phyloP scores from a whole-genome alignment of 192 early-diverging fungal genomes.

The Mortierella antarctica region DNA sequence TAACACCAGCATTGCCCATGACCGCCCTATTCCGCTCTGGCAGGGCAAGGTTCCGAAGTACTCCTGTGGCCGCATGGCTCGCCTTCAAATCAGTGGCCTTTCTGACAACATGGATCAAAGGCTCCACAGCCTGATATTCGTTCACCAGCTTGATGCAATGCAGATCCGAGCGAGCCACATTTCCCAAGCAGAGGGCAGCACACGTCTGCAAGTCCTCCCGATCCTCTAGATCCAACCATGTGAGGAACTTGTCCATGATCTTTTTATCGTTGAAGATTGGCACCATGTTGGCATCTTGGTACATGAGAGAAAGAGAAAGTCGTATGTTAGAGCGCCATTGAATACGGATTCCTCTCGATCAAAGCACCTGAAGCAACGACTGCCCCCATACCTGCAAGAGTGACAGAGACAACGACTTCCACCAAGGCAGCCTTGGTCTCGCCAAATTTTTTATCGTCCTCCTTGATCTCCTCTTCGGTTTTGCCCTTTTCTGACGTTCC shows the following conservation, averaged over 20 bases:
- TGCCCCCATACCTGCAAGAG: constrained; percentile 53
- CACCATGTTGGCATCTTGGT: constrained; percentile 61
- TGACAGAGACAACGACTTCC: constrained; percentile 58
- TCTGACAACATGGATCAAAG: constrained; percentile 63
- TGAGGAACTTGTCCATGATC: constrained; percentile 56
- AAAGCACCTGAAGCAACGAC: neutral
- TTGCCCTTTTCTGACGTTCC: constrained; percentile 50
- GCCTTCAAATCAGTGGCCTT: constrained; percentile 59
- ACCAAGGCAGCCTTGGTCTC: constrained; percentile 55
- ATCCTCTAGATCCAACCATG: constrained; percentile 52
- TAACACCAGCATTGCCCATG: constrained; percentile 62
- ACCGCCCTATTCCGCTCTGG: constrained; percentile 61
- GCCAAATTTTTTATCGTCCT: constrained; percentile 61
- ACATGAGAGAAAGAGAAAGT: neutral
- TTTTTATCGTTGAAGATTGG: constrained; percentile 56
- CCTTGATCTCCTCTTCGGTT: constrained; percentile 55
- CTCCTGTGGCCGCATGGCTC: constrained; percentile 71
- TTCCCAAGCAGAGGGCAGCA: constrained; percentile 74
- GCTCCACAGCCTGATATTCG: constrained; percentile 63
- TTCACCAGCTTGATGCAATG: constrained; percentile 72
- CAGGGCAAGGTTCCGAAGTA: constrained; percentile 76
- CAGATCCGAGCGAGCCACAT: constrained; percentile 75
- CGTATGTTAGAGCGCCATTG: no score
- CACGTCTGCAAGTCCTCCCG: constrained; percentile 60
- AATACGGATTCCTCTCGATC: no score